phyloP scores from a whole-genome alignment of 2,329 filamentous ascomycete species.

The Helminthosporium solani region DNA sequence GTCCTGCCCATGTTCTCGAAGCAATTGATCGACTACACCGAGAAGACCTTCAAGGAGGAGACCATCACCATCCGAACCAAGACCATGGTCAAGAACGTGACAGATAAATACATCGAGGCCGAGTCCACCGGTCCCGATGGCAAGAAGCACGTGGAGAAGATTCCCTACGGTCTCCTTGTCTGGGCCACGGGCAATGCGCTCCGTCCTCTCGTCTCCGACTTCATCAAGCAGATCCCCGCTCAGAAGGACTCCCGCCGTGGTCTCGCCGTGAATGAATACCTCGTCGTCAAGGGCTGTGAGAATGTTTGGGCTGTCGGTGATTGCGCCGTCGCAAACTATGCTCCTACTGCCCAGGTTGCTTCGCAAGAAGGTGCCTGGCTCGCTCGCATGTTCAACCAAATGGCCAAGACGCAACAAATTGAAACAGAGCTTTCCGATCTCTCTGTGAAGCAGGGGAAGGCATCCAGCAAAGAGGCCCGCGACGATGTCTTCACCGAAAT shows the following conservation, averaged over 20 bases:
- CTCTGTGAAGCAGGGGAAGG: conserved; percentile 59
- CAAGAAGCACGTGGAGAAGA: conserved; percentile 74
- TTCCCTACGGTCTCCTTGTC: conserved; percentile 93
- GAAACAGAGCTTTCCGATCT: conserved; percentile 74
- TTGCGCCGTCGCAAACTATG: conserved; percentile 96
- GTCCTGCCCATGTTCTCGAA: conserved; percentile 98
- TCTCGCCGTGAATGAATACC: conserved; percentile 96
- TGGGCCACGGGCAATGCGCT: conserved; percentile 98
- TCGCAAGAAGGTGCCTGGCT: conserved; percentile 95
- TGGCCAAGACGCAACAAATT: conserved; percentile 88
- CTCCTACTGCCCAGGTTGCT: conserved; percentile 94
- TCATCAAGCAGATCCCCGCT: conserved; percentile 88
- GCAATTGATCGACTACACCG: conserved; percentile 98
- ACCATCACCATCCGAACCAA: conserved; percentile 97
- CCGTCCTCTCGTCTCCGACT: conserved; percentile 83
- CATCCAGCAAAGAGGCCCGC: conserved; percentile 64
- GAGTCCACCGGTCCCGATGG: conserved; percentile 80
- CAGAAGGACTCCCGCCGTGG: conserved; percentile 95
- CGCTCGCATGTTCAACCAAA: conserved; percentile 95
- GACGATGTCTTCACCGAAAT: conserved; percentile 70
- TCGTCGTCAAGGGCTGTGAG: conserved; percentile 94
- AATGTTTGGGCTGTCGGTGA: conserved; percentile 98
- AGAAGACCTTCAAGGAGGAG: conserved; percentile 98
- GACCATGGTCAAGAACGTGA: conserved; percentile 98
- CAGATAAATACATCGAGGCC: conserved; percentile 88